Evolutionary conservation across 1,139 yeast genomes (phyloP).

Genomic region (Geotrichum reessii): DNA sequence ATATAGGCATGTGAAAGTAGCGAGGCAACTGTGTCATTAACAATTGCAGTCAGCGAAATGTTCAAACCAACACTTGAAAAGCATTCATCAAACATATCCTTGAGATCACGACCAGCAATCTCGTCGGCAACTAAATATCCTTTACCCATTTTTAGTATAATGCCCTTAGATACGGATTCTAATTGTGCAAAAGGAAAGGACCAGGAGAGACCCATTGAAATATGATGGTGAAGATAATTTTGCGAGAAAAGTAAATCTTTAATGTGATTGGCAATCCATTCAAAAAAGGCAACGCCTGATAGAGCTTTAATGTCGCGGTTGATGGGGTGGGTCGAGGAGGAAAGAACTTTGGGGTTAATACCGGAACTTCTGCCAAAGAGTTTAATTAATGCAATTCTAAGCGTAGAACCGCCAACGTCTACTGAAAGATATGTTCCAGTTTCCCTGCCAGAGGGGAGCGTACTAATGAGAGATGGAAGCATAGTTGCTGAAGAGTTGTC

Average conservation of each 20-base stretch:
- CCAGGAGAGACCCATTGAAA: constrained; percentile 34
- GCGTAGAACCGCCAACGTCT: constrained; percentile 64
- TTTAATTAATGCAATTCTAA: constrained; percentile 72
- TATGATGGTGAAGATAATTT: constrained; percentile 32
- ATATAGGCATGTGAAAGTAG: constrained; percentile 71
- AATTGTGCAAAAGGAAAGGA: constrained; percentile 32
- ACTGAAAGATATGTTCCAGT: constrained; percentile 71
- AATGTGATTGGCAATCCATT: constrained; percentile 51
- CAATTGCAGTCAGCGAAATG: constrained; percentile 69
- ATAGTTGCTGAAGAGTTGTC: constrained; percentile 31
- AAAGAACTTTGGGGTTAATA: constrained; percentile 34
- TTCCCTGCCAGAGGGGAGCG: constrained; percentile 70
- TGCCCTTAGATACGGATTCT: constrained; percentile 61
- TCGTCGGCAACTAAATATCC: constrained; percentile 71
- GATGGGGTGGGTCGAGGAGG: constrained; percentile 17
- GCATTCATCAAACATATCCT: constrained; percentile 53
- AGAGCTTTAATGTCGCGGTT: constrained; percentile 43
- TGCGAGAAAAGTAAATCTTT: constrained; percentile 44
- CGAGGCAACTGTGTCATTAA: constrained; percentile 88
- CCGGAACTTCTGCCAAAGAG: constrained; percentile 63
- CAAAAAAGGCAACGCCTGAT: constrained; percentile 59
- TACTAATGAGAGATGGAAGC: constrained; percentile 75
- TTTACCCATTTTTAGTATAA: constrained; percentile 82
- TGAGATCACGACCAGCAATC: constrained; percentile 70
- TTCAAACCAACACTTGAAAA: constrained; percentile 47